phyloP scores from a whole-genome alignment of 768 basidiomycete species.

The Psilocybe azurescens region DNA sequence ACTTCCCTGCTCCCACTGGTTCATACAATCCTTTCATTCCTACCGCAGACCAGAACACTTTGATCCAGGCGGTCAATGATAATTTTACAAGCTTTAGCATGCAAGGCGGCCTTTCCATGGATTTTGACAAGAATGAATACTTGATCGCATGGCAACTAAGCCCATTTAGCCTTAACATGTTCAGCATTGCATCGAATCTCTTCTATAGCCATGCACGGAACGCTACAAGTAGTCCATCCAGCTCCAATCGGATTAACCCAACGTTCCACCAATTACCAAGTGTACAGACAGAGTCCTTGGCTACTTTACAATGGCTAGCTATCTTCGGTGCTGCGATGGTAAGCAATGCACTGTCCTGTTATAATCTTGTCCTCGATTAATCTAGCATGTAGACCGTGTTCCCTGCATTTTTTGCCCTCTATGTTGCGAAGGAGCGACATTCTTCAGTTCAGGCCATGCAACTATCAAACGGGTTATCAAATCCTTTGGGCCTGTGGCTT shows the following conservation, averaged over 20 bases:
- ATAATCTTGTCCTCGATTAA: background rate
- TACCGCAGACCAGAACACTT: constrained; percentile 5
- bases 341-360: constrained; percentile 18
- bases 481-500: constrained; percentile 76
- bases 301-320: constrained; percentile 72
- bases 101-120: constrained; percentile 19
- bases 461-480: constrained; percentile 73
- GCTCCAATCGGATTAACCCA: constrained; percentile 55
- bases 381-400: constrained; percentile 60
- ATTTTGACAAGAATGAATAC: constrained; percentile 16
- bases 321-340: constrained; percentile 82
- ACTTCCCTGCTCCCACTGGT: background rate
- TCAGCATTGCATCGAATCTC: constrained; percentile 73
- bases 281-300: constrained; percentile 55
- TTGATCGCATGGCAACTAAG: constrained; percentile 11
- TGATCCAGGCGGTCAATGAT: constrained; percentile 1
- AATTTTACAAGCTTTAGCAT: constrained; percentile 4
- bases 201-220: constrained; percentile 68
- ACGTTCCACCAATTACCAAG: constrained; percentile 62
- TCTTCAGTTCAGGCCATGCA: constrained; percentile 85
- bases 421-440: constrained; percentile 74
- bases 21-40: constrained; percentile 11
- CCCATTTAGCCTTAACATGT: constrained; percentile 50
- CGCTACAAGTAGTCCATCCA: constrained; percentile 39
- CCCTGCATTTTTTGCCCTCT: constrained; percentile 81